Evolutionary conservation across 192 early-diverging fungal species (phyloP).

Genomic region (Coemansia sp.): DNA sequence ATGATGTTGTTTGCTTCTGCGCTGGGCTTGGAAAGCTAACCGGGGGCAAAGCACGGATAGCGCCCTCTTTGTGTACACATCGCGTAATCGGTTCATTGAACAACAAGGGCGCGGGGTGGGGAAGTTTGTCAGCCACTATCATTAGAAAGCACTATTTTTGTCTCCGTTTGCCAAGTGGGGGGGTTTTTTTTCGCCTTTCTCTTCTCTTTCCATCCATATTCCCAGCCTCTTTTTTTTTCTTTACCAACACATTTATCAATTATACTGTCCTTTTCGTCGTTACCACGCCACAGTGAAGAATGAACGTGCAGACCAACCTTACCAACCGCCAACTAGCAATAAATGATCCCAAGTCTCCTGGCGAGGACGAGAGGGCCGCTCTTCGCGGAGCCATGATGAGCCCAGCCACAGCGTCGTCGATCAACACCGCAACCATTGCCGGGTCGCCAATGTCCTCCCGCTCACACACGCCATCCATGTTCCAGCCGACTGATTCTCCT

Average conservation of each 20-base stretch:
- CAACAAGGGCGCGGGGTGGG: too few relatives aligned
- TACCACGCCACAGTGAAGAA: not conserved
- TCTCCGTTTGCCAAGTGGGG: too few relatives aligned
- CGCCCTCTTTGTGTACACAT: too few relatives aligned
- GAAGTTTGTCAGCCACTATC: too few relatives aligned
- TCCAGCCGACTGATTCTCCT: conserved; percentile 19
- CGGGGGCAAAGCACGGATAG: too few relatives aligned
- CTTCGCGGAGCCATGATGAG: not conserved
- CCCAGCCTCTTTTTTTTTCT: conserved; percentile 3
- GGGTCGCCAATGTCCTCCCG: conserved; percentile 36
- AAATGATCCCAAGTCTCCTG: conserved; percentile 9
- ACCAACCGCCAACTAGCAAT: conserved; percentile 8
- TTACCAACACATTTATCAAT: not conserved
- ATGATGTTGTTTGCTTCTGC: too few relatives aligned
- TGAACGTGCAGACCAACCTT: conserved; percentile 5
- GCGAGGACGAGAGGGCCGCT: not conserved
- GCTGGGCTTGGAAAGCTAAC: too few relatives aligned
- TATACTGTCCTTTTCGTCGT: not conserved
- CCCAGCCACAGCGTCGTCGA: conserved; percentile 9
- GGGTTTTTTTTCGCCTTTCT: not conserved
- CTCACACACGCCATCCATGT: conserved; percentile 48
- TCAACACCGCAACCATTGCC: conserved; percentile 24
- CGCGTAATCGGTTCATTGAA: too few relatives aligned
- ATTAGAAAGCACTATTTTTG: too few relatives aligned
- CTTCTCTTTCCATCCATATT: not conserved